Conservation (phyloP, 2,329 filamentous ascomycete genomes). For the Fusarium irregulare region DNA sequence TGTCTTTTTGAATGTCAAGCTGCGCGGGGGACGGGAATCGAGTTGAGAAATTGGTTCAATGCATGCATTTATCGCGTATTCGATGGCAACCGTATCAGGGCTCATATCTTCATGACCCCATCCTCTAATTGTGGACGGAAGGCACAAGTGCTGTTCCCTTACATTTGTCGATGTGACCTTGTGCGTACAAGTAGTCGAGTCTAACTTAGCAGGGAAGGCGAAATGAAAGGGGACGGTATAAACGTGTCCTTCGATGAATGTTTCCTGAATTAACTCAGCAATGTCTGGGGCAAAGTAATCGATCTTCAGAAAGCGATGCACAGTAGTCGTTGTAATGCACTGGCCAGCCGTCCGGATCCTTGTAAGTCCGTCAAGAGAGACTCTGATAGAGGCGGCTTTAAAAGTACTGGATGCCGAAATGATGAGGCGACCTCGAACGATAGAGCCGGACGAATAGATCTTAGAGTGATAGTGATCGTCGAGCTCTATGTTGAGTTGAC, state of each 20-base stretch:
- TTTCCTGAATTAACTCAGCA: not conserved
- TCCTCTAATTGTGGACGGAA: not conserved
- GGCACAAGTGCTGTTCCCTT: not conserved
- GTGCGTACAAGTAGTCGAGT: not conserved
- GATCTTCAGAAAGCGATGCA: not conserved
- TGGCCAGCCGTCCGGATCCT: not conserved
- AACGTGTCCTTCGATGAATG: not conserved
- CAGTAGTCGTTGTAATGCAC: not conserved
- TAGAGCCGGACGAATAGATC: not conserved
- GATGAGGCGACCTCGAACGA: not conserved
- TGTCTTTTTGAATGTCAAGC: not conserved
- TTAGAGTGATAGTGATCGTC: not conserved
- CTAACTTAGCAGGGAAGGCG: not conserved
- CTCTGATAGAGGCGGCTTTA: not conserved
- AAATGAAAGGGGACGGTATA: not conserved
- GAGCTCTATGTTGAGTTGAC: not conserved
- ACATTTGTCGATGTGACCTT: not conserved
- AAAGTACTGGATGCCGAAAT: not conserved
- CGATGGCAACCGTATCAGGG: not conserved
- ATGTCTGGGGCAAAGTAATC: not conserved
- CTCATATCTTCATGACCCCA: not conserved
- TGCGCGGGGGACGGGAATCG: rapidly evolving
- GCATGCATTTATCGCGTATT: not conserved
- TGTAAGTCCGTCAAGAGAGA: not conserved
- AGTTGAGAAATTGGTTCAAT: not conserved